Conservation (phyloP, 2,329 filamentous ascomycete species). For the Fusarium tupiense region DNA sequence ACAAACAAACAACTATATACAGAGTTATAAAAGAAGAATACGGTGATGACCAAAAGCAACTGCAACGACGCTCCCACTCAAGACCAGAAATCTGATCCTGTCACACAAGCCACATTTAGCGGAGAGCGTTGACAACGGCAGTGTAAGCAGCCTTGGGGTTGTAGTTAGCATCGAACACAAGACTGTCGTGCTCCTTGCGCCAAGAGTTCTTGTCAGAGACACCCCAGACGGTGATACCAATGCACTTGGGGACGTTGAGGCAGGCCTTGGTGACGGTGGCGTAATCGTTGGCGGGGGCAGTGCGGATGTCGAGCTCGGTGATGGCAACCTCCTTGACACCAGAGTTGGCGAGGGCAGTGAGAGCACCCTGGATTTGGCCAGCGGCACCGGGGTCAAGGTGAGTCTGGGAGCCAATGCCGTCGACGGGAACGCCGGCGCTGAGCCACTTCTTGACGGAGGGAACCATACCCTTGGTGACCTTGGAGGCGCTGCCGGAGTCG, state of each 20-base stretch:
- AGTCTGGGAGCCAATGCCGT: constrained; percentile 67
- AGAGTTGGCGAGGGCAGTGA: constrained; percentile 62
- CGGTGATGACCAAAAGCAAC: background rate
- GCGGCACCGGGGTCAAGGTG: constrained; percentile 54
- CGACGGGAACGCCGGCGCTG: constrained; percentile 60
- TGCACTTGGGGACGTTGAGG: constrained; percentile 65
- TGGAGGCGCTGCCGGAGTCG: constrained; percentile 66
- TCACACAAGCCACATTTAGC: background rate
- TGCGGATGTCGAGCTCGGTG: constrained; percentile 74
- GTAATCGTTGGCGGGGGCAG: constrained; percentile 66
- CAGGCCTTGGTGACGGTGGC: constrained; percentile 68
- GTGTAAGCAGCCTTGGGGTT: constrained; percentile 62
- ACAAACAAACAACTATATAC: constrained; percentile 15
- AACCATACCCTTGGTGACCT: constrained; percentile 66
- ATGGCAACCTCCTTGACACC: constrained; percentile 68
- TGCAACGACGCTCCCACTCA: background rate
- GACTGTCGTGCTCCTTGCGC: constrained; percentile 54
- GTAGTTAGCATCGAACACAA: constrained; percentile 64
- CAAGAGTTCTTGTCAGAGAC: constrained; percentile 53
- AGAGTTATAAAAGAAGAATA: background rate
- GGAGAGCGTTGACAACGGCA: constrained; percentile 43
- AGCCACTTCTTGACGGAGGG: constrained; percentile 71
- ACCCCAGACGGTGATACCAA: constrained; percentile 73
- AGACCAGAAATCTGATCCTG: background rate
- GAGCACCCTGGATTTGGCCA: constrained; percentile 56